Conservation (phyloP, 805 yeast genomes). For the Wickerhamomyces sydowiorum region DNA sequence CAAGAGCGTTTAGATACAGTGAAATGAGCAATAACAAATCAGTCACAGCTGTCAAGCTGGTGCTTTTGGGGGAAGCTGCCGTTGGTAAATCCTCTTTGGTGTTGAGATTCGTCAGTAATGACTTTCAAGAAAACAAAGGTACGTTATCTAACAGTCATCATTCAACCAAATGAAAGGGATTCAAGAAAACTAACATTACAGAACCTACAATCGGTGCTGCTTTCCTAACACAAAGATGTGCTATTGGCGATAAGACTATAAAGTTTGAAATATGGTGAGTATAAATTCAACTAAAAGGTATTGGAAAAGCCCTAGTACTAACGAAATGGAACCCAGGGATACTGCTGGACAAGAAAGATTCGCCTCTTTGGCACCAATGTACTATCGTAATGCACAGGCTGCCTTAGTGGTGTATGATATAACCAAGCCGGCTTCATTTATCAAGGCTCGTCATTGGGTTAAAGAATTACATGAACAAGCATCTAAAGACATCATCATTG, state of each 20-base stretch:
- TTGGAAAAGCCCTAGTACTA: background rate
- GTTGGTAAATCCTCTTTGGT: slow-evolving; percentile 95
- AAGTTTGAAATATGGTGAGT: slow-evolving; percentile 81
- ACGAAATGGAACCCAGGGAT: slow-evolving; percentile 38
- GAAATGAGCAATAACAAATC: slow-evolving; percentile 24
- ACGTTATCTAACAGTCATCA: slow-evolving; percentile 11
- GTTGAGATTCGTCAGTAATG: slow-evolving; percentile 87
- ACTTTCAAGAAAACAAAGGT: slow-evolving; percentile 88
- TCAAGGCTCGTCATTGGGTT: slow-evolving; percentile 98
- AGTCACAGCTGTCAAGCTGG: slow-evolving; percentile 78
- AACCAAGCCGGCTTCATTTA: slow-evolving; percentile 90
- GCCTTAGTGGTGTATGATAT: slow-evolving; percentile 94
- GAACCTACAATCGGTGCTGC: slow-evolving; percentile 99
- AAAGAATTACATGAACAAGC: slow-evolving; percentile 95
- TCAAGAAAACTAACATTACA: slow-evolving; percentile 15
- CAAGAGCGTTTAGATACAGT: too few species aligned
- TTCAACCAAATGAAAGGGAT: too few species aligned
- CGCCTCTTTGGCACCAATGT: slow-evolving; percentile 95
- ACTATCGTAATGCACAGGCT: slow-evolving; percentile 95
- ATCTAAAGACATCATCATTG: slow-evolving; percentile 84
- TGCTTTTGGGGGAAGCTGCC: slow-evolving; percentile 93
- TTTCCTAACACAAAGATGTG: slow-evolving; percentile 87
- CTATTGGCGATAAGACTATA: slow-evolving; percentile 78
- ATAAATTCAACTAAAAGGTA: background rate
- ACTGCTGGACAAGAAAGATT: slow-evolving; percentile 98